Base-by-base conservation (phyloP, 257 asterid species). In the Prunella vulgaris region DNA sequence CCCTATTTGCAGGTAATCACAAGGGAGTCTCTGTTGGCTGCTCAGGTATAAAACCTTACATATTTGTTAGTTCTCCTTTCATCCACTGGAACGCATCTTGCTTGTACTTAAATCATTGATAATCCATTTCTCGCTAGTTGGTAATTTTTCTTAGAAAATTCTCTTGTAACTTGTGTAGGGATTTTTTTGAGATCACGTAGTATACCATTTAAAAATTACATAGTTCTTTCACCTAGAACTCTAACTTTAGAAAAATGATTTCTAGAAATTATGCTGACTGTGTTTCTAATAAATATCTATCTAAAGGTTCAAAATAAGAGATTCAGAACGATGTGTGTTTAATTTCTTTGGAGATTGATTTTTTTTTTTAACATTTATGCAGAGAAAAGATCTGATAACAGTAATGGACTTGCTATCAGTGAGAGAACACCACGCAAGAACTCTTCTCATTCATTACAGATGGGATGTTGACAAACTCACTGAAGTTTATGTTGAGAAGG, bases 371-470 rank as follows among this genome's bases (percentile, higher is more conserved):
- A n/a, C n/a, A 72, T 77, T 21, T 64, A 46, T 83, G 74, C 84
- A 94, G 99, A 85, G 79, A 74, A 89, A 87, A 70, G 97, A 94
- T 81, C 66, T 94, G 80, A 84, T 76, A 10, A 89, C 86, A 76
- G 97, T 94, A 28, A 87, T 89, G 97, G 97, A 94, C 62, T 79
- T 94, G 87, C 75, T 94, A 66, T 90, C 97, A 10, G 81, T 94
- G 77, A 78, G 83, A 71, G 99, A 94, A 79, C 97, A 94, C 66
- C 93, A 86, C 79, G 97, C 99, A 38, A 80, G 99, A 54, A 87
- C 97, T 60, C 92, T 94, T 75, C 97, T 94, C 71, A 91, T 94
- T 80, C 93, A 87, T 74, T 80, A 84, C 76, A 86, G 96, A 20
- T 91, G 99, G 99, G 90, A 94, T 71, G 93, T 86, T 38, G 96